Base-by-base conservation (phyloP, 2,329 filamentous ascomycete genomes). In the Trichophyton rubrum region DNA sequence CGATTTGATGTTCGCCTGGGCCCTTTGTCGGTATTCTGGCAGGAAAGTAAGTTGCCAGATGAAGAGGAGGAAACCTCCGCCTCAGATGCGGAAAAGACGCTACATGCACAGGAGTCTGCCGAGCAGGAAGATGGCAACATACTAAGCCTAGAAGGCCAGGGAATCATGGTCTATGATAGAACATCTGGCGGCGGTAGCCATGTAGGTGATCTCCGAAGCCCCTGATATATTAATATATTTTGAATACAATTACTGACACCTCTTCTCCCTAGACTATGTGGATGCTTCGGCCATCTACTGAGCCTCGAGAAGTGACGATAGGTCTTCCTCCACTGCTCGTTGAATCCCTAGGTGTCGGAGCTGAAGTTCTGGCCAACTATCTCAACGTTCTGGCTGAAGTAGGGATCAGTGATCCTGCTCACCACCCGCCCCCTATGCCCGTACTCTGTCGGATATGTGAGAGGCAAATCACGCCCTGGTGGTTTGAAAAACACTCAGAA, bases 401-500 rank as follows among this genome's bases (percentile, higher is more conserved):
- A 45, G 89, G 88, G 57, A 80, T 86, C 30, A 87, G 88, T 45
- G 89, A 85, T 68, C 85, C 88, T 20, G 82, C 83, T 57, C 84
- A 86, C 68, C 86, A 91, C 70, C 85, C 90, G 8, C 89, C 90
- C 2, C 90, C 92, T 0, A 79, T 85, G 9, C 89, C 90, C 0
- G 87, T 97, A 3, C 82, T 99, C 15, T 99, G 93, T 73, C 90
- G 93, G 59, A 97, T 99, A 60, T 99, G 93, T 73, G 93, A 99
- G 72, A 89, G 93, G 59, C 90, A 96, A 64, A 97, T 99, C 63
- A 90, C 90, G 3, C 90, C 92, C 0, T 99, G 93, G 93, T 99
- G 93, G 95, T 99, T 99, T 67, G 93, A 99, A 75, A 99, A 97
- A 73, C 93, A 99, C 72, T 96, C 92, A 1, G 95, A 99, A 68